Evolutionary conservation across 2,329 filamentous ascomycete genomes (phyloP).

Genomic region (Fusarium sp.): DNA sequence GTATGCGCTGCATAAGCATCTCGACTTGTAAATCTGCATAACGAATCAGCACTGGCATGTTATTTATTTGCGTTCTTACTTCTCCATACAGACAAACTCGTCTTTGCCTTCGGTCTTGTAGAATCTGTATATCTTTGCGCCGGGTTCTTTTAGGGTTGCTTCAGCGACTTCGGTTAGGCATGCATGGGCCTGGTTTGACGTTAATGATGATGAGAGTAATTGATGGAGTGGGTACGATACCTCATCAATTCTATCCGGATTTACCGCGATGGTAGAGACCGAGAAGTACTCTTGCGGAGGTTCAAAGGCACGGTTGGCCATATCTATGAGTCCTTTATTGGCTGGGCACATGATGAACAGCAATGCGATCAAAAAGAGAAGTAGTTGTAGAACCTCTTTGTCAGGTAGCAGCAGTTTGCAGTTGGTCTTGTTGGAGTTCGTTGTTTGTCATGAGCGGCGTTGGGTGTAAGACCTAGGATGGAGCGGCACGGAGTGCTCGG

Average conservation of each 20-base stretch:
- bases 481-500: too few species aligned
- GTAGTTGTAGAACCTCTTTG: too few species aligned
- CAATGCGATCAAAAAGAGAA: rapidly evolving
- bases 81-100: constrained; percentile 17
- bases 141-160: constrained; percentile 1
- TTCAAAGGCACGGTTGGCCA: not conserved
- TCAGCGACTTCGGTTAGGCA: constrained; percentile 16
- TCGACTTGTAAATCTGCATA: not conserved
- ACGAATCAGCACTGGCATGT: rapidly evolving
- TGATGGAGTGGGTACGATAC: not conserved
- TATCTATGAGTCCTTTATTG: not conserved
- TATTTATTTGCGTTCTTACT: not conserved
- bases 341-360: not conserved
- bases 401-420: too few species aligned
- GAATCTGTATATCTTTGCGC: constrained; percentile 21
- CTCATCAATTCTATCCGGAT: not conserved
- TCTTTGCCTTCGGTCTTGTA: constrained; percentile 17
- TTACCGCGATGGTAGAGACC: constrained; percentile 10
- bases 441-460: not conserved
- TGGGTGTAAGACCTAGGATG: not conserved
- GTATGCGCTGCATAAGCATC: constrained; percentile 15
- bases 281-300: constrained; percentile 8
- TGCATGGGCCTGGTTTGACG: not conserved
- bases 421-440: too few species aligned
- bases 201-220: not conserved